A percentile compares a stretch with the other conserved stretches of the same genome.
Evolutionary conservation across 2,329 filamentous ascomycete genomes (phyloP).

Genomic region (Torrubiella hemipterigena): DNA sequence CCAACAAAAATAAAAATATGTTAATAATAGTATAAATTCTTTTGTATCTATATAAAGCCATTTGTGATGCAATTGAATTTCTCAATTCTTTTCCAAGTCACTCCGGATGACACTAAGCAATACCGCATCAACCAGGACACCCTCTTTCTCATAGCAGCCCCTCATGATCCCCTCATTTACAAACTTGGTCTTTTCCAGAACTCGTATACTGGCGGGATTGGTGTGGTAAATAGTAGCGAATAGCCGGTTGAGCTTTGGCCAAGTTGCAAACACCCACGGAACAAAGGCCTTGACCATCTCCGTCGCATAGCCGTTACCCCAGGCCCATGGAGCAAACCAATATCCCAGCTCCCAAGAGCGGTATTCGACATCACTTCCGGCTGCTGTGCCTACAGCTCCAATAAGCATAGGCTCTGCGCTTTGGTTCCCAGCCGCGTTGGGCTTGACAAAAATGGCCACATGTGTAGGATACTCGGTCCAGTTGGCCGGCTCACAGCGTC

Average conservation of each 20-base stretch:
- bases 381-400: slow-evolving; percentile 28
- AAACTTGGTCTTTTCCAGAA: slow-evolving; percentile 32
- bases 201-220: slow-evolving; percentile 28
- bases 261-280: slow-evolving; percentile 30
- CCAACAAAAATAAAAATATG: too few relatives aligned
- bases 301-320: slow-evolving; percentile 33
- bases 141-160: slow-evolving; percentile 28
- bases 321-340: slow-evolving; percentile 27
- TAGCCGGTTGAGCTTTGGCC: slow-evolving; percentile 27
- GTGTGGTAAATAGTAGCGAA: slow-evolving; percentile 23
- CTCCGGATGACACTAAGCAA: slow-evolving; percentile 26
- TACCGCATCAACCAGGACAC: slow-evolving; percentile 22
- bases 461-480: slow-evolving; percentile 14
- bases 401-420: slow-evolving; percentile 17
- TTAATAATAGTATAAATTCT: not conserved
- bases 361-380: slow-evolving; percentile 23
- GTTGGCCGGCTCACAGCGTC: slow-evolving; percentile 8
- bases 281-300: slow-evolving; percentile 25
- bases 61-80: too few relatives aligned
- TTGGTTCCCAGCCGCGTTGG: slow-evolving; percentile 7
- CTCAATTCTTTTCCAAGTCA: slow-evolving; percentile 15
- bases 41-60: not conserved
- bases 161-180: slow-evolving; percentile 29
- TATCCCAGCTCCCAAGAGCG: slow-evolving; percentile 37
- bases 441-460: slow-evolving; percentile 23